Evolutionary conservation across 2,329 filamentous ascomycete species (phyloP), one percentile per base, ranked within the genome.

Genomic region (Trichoderma sp.): DNA sequence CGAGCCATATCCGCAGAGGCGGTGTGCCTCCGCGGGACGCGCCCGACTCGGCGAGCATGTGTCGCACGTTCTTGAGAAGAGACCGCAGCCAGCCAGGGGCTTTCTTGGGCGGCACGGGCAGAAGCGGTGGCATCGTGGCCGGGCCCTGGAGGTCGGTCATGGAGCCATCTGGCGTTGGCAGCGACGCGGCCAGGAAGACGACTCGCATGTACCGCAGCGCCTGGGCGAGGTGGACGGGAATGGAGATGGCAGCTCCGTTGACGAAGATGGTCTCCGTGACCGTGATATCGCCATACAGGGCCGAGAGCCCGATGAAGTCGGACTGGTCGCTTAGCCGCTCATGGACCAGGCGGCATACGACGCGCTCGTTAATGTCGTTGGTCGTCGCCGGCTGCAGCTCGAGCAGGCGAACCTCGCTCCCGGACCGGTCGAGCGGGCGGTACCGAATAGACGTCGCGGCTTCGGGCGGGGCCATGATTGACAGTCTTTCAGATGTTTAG

Each of bases 261-360:
- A 79, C 59, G 19, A 70, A 64, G 66, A 79, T 75, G 57, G 64
- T 72, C 27, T 78, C 77, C 17, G 74, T 75, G 12, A 71, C 70
- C 50, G 71, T 65, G 10, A 72, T 70, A 50, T 76, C 76, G 37
- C 74, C 76, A 37, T 74, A 72, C 6, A 78, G 70, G 3, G 76
- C 72, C 5, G 76, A 76, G 25, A 78, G 73, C 67, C 72, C 76
- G 69, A 76, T 73, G 53, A 73, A 76, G 45, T 77, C 72, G 54
- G 67, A 67, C 10, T 70, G 60, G 8, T 74, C 69, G 54, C 67
- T 73, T 42, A 78, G 73, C 3, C 70, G 69, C 35, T 74, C 68
- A 25, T 74, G 76, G 29, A 79, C 70, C 29, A 79, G 70, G 15
- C 78, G 78, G 63, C 76, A 78, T n/a, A 74, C 72, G 48, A 79